A percentile compares a stretch with the other conserved stretches of the same genome.
Evolutionary conservation across 768 basidiomycete genomes (phyloP).

Genomic region (Termitomyces sp.): DNA sequence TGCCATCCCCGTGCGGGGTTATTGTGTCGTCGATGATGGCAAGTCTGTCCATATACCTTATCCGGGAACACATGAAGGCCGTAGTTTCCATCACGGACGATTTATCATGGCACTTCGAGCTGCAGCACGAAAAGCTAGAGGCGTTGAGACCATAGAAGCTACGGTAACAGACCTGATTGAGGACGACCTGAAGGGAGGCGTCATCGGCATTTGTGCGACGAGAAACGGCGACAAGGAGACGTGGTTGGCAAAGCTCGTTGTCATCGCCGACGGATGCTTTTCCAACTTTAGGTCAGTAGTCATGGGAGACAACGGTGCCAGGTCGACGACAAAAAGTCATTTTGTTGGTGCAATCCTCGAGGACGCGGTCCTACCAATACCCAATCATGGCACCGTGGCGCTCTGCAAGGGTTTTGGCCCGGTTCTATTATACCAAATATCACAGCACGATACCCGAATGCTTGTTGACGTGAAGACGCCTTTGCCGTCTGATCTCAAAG

Average conservation of each 20-base stretch:
- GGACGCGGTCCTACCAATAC: slow-evolving; percentile 67
- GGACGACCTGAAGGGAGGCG: slow-evolving; percentile 37
- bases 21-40: slow-evolving; percentile 69
- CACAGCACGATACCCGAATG: slow-evolving; percentile 84
- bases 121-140: slow-evolving; percentile 50
- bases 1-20: slow-evolving; percentile 77
- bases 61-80: slow-evolving; percentile 63
- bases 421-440: slow-evolving; percentile 91
- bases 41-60: slow-evolving; percentile 86
- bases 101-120: slow-evolving; percentile 78
- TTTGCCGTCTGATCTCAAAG: slow-evolving; percentile 79
- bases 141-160: slow-evolving; percentile 81
- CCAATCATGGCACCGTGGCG: slow-evolving; percentile 78
- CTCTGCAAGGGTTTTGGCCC: slow-evolving; percentile 81
- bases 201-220: slow-evolving; percentile 66
- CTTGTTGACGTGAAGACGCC: slow-evolving; percentile 86
- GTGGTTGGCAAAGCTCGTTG: slow-evolving; percentile 70
- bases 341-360: slow-evolving; percentile 86
- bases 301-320: slow-evolving; percentile 45
- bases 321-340: slow-evolving; percentile 60
- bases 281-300: slow-evolving; percentile 81
- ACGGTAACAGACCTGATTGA: slow-evolving; percentile 75
- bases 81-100: slow-evolving; percentile 91
- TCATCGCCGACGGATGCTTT: slow-evolving; percentile 93
- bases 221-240: slow-evolving; percentile 43